Percentiles rank a stretch among this genome's conserved stretches.
Conservation (phyloP, 371 early-diverging fungal genomes). For the Amoeboradix gromovi region DNA sequence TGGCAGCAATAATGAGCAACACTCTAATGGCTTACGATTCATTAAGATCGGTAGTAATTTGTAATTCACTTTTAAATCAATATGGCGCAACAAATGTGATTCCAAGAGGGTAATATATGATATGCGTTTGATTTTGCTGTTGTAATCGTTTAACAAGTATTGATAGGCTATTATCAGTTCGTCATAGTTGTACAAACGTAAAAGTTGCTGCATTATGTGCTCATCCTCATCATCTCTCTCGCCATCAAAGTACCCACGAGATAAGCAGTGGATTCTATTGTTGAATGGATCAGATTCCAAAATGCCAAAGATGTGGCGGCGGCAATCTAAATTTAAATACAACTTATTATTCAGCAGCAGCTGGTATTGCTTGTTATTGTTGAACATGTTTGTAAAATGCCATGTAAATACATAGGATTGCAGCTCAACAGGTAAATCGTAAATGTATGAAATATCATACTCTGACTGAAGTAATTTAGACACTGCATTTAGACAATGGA, state of each 20-base stretch:
- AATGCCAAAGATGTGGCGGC: neutral
- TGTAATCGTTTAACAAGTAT: neutral
- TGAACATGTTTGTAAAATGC: neutral
- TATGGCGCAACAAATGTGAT: neutral
- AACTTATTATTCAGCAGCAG: neutral
- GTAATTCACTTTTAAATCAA: neutral
- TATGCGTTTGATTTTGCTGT: neutral
- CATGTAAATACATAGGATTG: neutral
- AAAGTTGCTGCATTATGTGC: neutral
- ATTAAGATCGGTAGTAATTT: neutral
- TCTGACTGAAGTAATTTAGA: neutral
- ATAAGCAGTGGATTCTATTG: neutral
- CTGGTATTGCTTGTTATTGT: neutral
- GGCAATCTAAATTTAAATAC: neutral
- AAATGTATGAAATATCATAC: neutral
- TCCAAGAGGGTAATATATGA: neutral
- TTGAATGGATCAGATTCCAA: neutral
- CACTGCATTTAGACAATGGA: neutral
- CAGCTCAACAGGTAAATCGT: neutral
- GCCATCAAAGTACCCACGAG: neutral
- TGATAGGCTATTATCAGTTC: neutral
- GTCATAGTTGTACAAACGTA: neutral
- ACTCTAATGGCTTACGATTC: neutral
- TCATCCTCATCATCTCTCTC: neutral
- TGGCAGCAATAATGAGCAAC: neutral